phyloP scores from a whole-genome alignment of 2,329 filamentous ascomycete genomes.

The Alternaria gansuensis region DNA sequence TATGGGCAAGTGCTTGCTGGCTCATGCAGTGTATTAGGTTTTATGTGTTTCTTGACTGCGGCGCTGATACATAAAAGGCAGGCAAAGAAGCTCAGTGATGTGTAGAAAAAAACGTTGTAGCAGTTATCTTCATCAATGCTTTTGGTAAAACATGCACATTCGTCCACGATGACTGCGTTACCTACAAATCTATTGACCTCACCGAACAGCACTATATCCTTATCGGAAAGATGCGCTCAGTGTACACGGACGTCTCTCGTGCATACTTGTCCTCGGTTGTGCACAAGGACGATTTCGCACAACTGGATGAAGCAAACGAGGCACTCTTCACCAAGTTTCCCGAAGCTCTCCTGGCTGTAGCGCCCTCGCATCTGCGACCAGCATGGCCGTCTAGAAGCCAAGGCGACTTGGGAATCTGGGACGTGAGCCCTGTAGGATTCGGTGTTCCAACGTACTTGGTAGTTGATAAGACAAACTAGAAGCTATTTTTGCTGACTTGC shows the following conservation, averaged over 20 bases:
- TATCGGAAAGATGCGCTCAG: slow-evolving; percentile 6
- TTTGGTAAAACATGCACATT: slow-evolving; percentile 54
- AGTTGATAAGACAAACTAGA: not conserved
- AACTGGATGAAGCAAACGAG: slow-evolving; percentile 10
- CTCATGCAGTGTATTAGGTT: slow-evolving; percentile 24
- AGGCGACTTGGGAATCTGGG: not conserved
- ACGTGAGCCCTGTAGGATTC: not conserved
- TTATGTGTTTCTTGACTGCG: slow-evolving; percentile 22
- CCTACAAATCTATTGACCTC: slow-evolving; percentile 17
- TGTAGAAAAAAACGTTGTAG: not conserved
- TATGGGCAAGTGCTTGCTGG: slow-evolving; percentile 57
- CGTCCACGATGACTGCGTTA: slow-evolving; percentile 16
- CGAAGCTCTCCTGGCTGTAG: slow-evolving; percentile 4
- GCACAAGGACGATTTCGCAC: slow-evolving; percentile 17
- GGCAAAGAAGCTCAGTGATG: slow-evolving; percentile 1
- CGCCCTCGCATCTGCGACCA: slow-evolving; percentile 1
- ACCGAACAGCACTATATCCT: not conserved
- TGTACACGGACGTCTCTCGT: slow-evolving; percentile 16
- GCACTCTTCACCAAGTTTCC: slow-evolving; percentile 14
- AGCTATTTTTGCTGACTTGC: no score
- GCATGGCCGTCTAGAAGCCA: not conserved
- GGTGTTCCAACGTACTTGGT: not conserved
- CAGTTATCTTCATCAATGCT: not conserved
- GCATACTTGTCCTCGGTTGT: slow-evolving; percentile 23
- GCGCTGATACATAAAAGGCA: slow-evolving; percentile 23